phyloP scores from a whole-genome alignment of 2,329 filamentous ascomycete genomes.

The Didymella segeticola region DNA sequence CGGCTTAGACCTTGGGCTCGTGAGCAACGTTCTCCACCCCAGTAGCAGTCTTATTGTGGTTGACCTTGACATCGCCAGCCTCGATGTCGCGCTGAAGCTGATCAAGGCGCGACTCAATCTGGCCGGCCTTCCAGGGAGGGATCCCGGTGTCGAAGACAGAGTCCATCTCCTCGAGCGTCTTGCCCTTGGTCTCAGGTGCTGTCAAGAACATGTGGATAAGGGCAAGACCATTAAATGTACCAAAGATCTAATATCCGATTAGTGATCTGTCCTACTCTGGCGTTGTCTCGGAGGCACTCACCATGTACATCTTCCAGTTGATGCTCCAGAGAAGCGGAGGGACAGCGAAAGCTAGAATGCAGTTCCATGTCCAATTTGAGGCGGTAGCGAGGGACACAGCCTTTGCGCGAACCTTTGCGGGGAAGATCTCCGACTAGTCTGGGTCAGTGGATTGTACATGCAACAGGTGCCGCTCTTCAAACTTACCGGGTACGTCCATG shows the following conservation, averaged over 20 bases:
- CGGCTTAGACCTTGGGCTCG: constrained; percentile 25
- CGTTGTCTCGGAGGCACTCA: neutral
- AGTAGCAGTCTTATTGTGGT: constrained; percentile 8
- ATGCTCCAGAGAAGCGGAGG: constrained; percentile 51
- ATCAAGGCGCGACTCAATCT: constrained; percentile 44
- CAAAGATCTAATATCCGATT: constrained; percentile 34
- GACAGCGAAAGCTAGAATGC: constrained; percentile 50
- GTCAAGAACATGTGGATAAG: constrained; percentile 51
- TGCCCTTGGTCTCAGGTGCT: constrained; percentile 51
- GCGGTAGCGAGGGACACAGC: constrained; percentile 50
- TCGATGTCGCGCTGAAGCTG: constrained; percentile 46
- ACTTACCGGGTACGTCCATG: constrained; percentile 44
- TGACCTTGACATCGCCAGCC: constrained; percentile 42
- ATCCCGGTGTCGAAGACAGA: constrained; percentile 47
- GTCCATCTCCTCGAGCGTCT: constrained; percentile 52
- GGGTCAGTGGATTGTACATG: neutral
- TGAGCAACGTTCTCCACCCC: constrained; percentile 22
- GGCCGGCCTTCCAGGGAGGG: constrained; percentile 44
- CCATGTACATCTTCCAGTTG: constrained; percentile 54
- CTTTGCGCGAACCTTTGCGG: constrained; percentile 50
- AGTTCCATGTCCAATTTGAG: constrained; percentile 51
- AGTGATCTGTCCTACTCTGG: neutral
- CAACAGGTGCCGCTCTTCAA: neutral
- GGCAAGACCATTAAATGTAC: constrained; percentile 47
- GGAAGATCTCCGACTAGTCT: constrained; percentile 46